phyloP scores from a whole-genome alignment of 495 filamentous ascomycete genomes.

The Cercophora newfieldiana region DNA sequence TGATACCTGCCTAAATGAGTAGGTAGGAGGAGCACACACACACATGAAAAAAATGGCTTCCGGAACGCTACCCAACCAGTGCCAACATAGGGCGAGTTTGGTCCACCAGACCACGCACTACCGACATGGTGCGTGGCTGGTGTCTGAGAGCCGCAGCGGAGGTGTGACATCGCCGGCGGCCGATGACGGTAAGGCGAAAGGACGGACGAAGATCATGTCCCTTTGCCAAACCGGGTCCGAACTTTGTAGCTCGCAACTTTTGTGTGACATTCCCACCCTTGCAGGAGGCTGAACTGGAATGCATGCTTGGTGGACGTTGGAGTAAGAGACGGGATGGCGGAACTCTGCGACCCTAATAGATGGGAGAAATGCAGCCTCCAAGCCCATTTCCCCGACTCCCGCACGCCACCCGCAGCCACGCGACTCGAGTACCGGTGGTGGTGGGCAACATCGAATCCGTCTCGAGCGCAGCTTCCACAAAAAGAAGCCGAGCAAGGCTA shows the following conservation, averaged over 20 bases:
- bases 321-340: neutral
- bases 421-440: neutral
- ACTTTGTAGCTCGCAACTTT: neutral
- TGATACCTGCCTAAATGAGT: constrained; percentile 32
- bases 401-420: neutral
- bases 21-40: constrained; percentile 10
- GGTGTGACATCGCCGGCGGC: neutral
- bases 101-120: neutral
- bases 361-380: neutral
- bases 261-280: neutral
- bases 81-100: neutral
- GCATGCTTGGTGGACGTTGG: neutral
- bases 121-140: neutral
- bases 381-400: neutral
- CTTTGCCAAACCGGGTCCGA: neutral
- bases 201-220: neutral
- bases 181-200: neutral
- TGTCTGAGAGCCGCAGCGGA: neutral
- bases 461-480: neutral
- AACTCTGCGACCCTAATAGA: neutral
- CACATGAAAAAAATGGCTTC: neutral
- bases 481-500: neutral
- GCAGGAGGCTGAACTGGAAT: neutral
- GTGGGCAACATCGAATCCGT: neutral
- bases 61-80: neutral